phyloP scores from a whole-genome alignment of 257 asterid genomes.

The Solanum sitiens region DNA sequence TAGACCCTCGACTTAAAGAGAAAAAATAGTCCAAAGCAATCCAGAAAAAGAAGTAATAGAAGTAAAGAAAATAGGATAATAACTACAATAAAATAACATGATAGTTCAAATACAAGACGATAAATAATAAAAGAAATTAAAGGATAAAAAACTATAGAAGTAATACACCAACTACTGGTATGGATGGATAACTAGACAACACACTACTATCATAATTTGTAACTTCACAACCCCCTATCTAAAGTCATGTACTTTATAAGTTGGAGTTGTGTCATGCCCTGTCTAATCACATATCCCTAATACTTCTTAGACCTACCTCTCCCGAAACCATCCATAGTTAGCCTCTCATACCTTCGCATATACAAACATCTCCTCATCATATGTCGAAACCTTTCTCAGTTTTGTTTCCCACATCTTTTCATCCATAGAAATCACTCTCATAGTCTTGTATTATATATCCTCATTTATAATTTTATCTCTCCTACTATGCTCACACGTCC shows the following conservation, averaged over 20 bases:
- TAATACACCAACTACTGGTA: too few species aligned
- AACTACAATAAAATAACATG: too few species aligned
- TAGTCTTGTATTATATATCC: too few species aligned
- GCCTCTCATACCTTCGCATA: background rate
- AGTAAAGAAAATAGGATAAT: background rate
- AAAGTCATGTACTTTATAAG: background rate
- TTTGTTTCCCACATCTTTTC: background rate
- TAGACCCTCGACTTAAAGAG: too few species aligned
- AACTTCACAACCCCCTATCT: background rate
- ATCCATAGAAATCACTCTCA: background rate
- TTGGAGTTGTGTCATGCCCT: background rate
- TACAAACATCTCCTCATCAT: too few species aligned
- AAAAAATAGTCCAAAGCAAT: background rate
- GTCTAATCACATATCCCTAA: background rate
- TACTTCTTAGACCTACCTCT: background rate
- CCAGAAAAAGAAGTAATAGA: background rate
- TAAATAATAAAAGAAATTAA: too few species aligned
- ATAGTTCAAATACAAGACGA: background rate
- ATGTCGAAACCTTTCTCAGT: background rate
- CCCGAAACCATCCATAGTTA: background rate
- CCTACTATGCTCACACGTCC: background rate
- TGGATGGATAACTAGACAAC: background rate
- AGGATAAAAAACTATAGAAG: background rate
- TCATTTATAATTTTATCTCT: too few species aligned
- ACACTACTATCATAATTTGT: background rate